Evolutionary conservation across 495 filamentous ascomycete genomes (phyloP), one percentile per base, ranked within the genome.

Genomic region (Penicillium waksmanii): DNA sequence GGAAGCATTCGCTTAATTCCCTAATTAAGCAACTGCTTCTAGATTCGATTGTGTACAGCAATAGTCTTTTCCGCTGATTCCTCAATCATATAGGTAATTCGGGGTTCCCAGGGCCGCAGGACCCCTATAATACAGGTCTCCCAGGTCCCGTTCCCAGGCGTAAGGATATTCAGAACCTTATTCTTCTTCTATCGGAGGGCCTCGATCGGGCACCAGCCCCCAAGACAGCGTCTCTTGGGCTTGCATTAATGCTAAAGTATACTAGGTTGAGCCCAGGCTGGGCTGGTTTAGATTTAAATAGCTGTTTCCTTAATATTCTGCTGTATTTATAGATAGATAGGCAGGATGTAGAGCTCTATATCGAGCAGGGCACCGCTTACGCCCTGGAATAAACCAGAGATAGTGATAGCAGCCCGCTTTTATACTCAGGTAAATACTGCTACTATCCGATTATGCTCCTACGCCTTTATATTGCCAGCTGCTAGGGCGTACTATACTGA

Each of bases 141-240:
- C 5, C 5, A 25, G 25, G 5, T 5, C 25, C 25, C 5, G 2
- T 25, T 25, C 5, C 2, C 2, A 2, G 25, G 25, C 5, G 5
- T 57, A 53, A 53, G 53, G 58, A 46, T 54, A n/a, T 23, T 25
- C 1, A 65, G 50, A 50, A 51, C 62, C 62, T 55, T 50, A 51
- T 46, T 57, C 38, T 13, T 63, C 19, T 58, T 57, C 63, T 47
- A 66, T 13, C 48, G 27, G 34, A 64, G 61, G 8, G 49, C 57
- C 31, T 66, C 60, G 33, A 63, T 47, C 9, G 53, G 53, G 27
- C 49, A 57, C 35, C 40, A 65, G 44, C 57, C 49, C 8, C 31
- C 33, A 17, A 19, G 42, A n/a, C 46, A 31, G 5, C 43, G 13
- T 23, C 47, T 19, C 13, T 63, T 35, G 0, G 42, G n/a, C 2